Evolutionary conservation across 1,139 yeast genomes (phyloP).

Genomic region (Yueomyces sp.): DNA sequence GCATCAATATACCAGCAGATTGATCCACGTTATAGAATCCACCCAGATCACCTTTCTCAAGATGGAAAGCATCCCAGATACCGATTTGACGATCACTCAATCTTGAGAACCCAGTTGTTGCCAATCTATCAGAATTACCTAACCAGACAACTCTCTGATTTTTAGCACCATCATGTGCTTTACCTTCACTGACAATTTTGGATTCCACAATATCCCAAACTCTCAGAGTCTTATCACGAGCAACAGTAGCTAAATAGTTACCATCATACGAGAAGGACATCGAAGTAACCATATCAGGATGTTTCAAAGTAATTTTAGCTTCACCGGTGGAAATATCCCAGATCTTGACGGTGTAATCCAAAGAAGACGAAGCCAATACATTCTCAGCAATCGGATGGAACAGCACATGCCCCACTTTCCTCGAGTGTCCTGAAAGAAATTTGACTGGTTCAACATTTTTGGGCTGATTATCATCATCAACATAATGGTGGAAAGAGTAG

Average conservation of each 20-base stretch:
- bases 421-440: conserved; percentile 68
- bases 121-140: conserved; percentile 72
- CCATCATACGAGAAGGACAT: conserved; percentile 88
- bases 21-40: conserved; percentile 80
- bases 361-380: conserved; percentile 78
- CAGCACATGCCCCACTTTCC: conserved; percentile 88
- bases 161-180: conserved; percentile 89
- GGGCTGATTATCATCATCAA: conserved; percentile 25
- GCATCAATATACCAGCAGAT: conserved; percentile 87
- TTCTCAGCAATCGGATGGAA: conserved; percentile 84
- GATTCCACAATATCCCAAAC: conserved; percentile 84
- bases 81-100: conserved; percentile 92
- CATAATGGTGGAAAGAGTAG: conserved; percentile 52
- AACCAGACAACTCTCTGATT: conserved; percentile 81
- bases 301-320: conserved; percentile 61
- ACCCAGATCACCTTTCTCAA: conserved; percentile 74
- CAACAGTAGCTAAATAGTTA: conserved; percentile 70
- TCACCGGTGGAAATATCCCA: conserved; percentile 80
- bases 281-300: conserved; percentile 81
- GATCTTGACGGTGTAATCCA: conserved; percentile 79
- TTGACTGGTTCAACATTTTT: conserved; percentile 61
- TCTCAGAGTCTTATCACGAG: conserved; percentile 83
- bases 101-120: conserved; percentile 92
- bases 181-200: conserved; percentile 65
- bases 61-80: conserved; percentile 71